Base-by-base conservation (phyloP, 2,329 filamentous ascomycete species). In the Microascus cirrosus region DNA sequence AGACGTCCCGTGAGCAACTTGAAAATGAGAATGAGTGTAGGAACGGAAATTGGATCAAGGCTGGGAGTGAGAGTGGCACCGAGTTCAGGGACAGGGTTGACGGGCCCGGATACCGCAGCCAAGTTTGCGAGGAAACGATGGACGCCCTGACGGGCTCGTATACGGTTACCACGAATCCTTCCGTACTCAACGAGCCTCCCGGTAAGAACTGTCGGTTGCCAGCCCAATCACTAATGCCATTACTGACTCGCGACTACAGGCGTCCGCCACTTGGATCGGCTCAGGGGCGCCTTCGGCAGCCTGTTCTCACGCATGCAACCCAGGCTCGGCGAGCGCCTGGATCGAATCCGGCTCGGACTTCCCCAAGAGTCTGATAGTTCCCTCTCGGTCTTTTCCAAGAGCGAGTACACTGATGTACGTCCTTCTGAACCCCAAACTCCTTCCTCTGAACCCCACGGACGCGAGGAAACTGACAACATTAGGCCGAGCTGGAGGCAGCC, bases 101-200 rank as follows among this genome's bases (percentile, higher is more conserved):
- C 3, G 25, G 8, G 12, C 22, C 39, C 25, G 55, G 45, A 4
- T 55, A 28, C 13, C 35, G 22, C 12, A 20, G 15, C 13, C 55
- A 56, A 28, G n/a, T 50, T 18, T 45, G 45, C 45, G 55, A 51
- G 39, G 55, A 56, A 12, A 56, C 39, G 18, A 24, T 18, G 42
- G 55, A 56, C 13, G 32, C 24, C 13, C 24, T 56, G 39, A 56
- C 55, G 22, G 55, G 55, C n/a, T 50, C 39, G n/a, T 56, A 56
- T 42, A 5, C 25, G 24, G 42, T 56, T 20, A 22, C 55, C 15
- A 51, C 15, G 2, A 36, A 56, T 6, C 55, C 55, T 5, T 56
- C 55, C 22, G 34, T 51, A 20, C 18, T 56, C 18, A 22, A 34
- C 12, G 55, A 56, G n/a, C 55, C 55, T 50, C 42, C 39, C 15